These are phyloP conservation scores for Sporothrix phasma DNA, from an alignment of 2,329 filamentous ascomycete genomes.

Conservation along the genomic window DNA sequence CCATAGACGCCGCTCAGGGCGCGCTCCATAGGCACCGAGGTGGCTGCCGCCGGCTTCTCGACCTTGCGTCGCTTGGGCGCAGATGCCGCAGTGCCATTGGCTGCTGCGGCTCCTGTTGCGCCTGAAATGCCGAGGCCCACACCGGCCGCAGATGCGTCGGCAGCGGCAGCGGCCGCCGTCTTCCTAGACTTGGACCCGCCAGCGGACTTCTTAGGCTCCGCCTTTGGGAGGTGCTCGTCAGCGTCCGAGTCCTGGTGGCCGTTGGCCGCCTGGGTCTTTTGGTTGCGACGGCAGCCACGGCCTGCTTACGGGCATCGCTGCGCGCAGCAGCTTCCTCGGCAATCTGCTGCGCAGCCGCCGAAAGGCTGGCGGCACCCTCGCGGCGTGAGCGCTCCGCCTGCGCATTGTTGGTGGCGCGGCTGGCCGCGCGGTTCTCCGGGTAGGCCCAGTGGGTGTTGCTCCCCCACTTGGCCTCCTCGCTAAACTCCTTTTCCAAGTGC, in stretches of 20 bases:
- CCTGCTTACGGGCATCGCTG: conserved; percentile 77
- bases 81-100: conserved; percentile 34
- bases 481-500: conserved; percentile 79
- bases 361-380: conserved; percentile 68
- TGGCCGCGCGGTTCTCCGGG: conserved; percentile 62
- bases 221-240: conserved; percentile 53
- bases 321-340: conserved; percentile 76
- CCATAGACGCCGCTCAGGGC: conserved; percentile 53
- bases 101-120: conserved; percentile 32
- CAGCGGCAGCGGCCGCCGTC: conserved; percentile 21
- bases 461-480: conserved; percentile 86
- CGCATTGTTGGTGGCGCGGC: conserved; percentile 44
- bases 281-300: conserved; percentile 66
- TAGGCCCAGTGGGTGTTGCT: conserved; percentile 94
- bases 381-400: conserved; percentile 65
- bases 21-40: conserved; percentile 48
- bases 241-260: conserved; percentile 59
- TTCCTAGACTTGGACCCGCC: conserved; percentile 54
- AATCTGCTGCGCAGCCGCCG: conserved; percentile 64
- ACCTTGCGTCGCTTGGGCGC: conserved; percentile 71
- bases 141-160: conserved; percentile 14
- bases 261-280: conserved; percentile 32
- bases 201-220: conserved; percentile 53
- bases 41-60: conserved; percentile 51
- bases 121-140: conserved; percentile 59